Conservation (phyloP, 225 moss, liverwort and hornwort species). For the Marchantia polymorpha region DNA sequence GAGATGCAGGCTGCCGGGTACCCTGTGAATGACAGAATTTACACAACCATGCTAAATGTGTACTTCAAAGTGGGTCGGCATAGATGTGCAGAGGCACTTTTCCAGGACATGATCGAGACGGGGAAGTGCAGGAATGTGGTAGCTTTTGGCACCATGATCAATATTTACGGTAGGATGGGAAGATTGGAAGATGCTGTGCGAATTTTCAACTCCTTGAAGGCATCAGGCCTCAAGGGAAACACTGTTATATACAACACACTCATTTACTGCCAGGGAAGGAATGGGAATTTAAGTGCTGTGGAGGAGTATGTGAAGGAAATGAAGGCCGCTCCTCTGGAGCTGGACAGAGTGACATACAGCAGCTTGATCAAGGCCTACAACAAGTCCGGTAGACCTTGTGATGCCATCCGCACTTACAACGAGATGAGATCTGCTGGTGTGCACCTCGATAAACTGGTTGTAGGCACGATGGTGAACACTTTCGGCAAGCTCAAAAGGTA, state of each 20-base stretch:
- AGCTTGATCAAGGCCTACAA: slow-evolving; percentile 55
- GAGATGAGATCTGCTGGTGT: slow-evolving; percentile 41
- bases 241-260: slow-evolving; percentile 65
- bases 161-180: slow-evolving; percentile 69
- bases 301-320: slow-evolving; percentile 53
- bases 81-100: slow-evolving; percentile 46
- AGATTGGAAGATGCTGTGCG: slow-evolving; percentile 47
- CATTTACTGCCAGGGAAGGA: slow-evolving; percentile 64
- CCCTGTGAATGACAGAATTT: slow-evolving; percentile 47
- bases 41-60: slow-evolving; percentile 66
- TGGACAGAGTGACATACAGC: slow-evolving; percentile 59
- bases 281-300: slow-evolving; percentile 52
- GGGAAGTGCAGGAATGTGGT: slow-evolving; percentile 44
- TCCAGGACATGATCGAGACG: slow-evolving; percentile 36
- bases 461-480: slow-evolving; percentile 59
- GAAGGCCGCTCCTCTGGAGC: slow-evolving; percentile 24
- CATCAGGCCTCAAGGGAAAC: slow-evolving; percentile 49
- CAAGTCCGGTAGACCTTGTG: slow-evolving; percentile 46
- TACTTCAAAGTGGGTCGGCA: slow-evolving; percentile 61
- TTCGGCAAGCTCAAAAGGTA: slow-evolving; percentile 50
- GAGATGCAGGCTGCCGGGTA: slow-evolving; percentile 47
- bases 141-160: slow-evolving; percentile 65
- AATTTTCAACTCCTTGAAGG: slow-evolving; percentile 48
- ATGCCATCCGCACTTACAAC: slow-evolving; percentile 49
- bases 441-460: slow-evolving; percentile 48